phyloP scores from a whole-genome alignment of 768 basidiomycete species.

The Boletus huronensis region DNA sequence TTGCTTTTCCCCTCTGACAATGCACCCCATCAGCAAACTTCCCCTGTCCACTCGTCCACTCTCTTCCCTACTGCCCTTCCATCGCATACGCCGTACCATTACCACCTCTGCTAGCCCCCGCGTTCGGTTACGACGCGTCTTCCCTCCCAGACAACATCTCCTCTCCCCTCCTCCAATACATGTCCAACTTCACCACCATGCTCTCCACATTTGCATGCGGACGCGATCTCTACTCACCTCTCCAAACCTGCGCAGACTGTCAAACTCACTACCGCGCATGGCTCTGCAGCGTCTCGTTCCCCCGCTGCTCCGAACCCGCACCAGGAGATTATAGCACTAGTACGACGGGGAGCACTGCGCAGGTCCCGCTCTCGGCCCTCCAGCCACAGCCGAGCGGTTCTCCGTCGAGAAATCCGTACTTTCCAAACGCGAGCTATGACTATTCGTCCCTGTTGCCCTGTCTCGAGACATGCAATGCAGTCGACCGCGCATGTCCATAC shows the following conservation, averaged over 20 bases:
- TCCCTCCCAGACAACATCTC: constrained; percentile 51
- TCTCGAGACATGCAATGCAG: constrained; percentile 70
- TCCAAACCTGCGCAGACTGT: constrained; percentile 76
- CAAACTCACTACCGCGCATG: constrained; percentile 68
- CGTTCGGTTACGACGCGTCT: constrained; percentile 44
- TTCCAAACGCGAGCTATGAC: constrained; percentile 41
- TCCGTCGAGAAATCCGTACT: constrained; percentile 42
- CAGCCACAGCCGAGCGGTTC: constrained; percentile 39
- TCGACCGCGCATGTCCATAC: constrained; percentile 73
- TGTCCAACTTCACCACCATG: constrained; percentile 72
- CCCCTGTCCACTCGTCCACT: constrained; percentile 64
- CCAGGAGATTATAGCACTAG: constrained; percentile 21
- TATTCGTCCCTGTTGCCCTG: constrained; percentile 75
- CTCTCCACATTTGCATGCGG: constrained; percentile 77
- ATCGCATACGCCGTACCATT: constrained; percentile 70
- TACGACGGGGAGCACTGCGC: constrained; percentile 15
- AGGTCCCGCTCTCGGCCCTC: constrained; percentile 49
- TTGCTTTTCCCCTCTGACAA: not conserved
- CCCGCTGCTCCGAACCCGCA: constrained; percentile 63
- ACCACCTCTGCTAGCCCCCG: constrained; percentile 42
- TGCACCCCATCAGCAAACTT: constrained; percentile 46
- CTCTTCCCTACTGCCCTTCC: constrained; percentile 71
- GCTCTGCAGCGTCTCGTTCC: constrained; percentile 72
- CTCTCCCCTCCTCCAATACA: constrained; percentile 48
- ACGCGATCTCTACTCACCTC: constrained; percentile 73